phyloP scores from a whole-genome alignment of 2,329 filamentous ascomycete genomes.

The Sporothrix pallida region DNA sequence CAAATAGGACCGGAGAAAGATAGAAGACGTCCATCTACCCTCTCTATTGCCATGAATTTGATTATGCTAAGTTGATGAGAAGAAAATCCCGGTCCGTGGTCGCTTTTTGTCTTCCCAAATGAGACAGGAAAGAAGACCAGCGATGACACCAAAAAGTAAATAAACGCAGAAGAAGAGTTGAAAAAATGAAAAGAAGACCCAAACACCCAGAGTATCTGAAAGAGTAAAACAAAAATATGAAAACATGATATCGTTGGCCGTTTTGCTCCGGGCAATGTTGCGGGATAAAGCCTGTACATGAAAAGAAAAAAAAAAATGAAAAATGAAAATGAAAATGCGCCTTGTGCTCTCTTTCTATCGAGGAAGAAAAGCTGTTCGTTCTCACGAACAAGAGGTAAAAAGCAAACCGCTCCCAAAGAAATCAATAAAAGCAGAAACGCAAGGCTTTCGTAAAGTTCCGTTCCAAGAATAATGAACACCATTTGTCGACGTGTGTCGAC shows the following conservation, averaged over 20 bases:
- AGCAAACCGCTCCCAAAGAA: neutral
- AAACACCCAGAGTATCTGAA: neutral
- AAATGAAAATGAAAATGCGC: constrained; percentile 1
- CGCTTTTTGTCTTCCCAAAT: constrained; percentile 16
- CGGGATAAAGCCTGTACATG: constrained; percentile 17
- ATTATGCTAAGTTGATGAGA: constrained; percentile 6
- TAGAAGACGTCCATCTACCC: neutral
- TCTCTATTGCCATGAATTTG: constrained; percentile 18
- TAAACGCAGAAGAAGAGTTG: neutral
- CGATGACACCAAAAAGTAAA: constrained; percentile 1
- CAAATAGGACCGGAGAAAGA: constrained; percentile 2
- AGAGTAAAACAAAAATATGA: neutral
- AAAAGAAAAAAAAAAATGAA: neutral
- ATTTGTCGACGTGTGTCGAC: neutral
- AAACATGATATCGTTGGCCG: constrained; percentile 20
- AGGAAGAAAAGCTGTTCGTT: neutral
- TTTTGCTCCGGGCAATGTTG: constrained; percentile 19
- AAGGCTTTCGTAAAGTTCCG: neutral
- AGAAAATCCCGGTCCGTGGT: neutral
- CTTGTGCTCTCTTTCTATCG: neutral
- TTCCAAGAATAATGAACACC: neutral
- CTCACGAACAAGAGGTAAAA: too few species aligned
- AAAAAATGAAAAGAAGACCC: neutral
- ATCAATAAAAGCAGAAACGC: neutral
- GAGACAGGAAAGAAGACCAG: constrained; percentile 4